phyloP scores from a whole-genome alignment of 2,329 filamentous ascomycete species.

The Periconia digitata region DNA sequence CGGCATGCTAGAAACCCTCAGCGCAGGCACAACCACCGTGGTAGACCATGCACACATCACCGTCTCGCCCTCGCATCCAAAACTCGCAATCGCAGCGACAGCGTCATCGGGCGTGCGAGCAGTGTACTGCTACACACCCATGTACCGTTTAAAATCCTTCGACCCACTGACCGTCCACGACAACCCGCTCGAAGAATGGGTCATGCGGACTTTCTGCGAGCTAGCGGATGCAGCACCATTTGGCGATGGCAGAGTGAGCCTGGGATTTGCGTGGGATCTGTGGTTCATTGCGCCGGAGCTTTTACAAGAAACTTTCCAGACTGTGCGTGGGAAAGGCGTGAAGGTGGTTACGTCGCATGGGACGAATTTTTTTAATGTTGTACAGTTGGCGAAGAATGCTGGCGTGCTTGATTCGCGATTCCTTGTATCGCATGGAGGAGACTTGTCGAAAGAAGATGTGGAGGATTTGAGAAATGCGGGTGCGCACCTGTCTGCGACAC shows the following conservation, averaged over 20 bases:
- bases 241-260: slow-evolving; percentile 36
- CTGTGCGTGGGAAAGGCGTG: slow-evolving; percentile 39
- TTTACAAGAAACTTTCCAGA: slow-evolving; percentile 42
- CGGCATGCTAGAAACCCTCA: slow-evolving; percentile 54
- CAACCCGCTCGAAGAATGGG: slow-evolving; percentile 50
- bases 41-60: slow-evolving; percentile 58
- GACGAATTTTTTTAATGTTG: slow-evolving; percentile 12
- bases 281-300: slow-evolving; percentile 43
- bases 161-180: slow-evolving; percentile 52
- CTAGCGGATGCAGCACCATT: slow-evolving; percentile 34
- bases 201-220: slow-evolving; percentile 39
- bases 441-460: slow-evolving; percentile 38
- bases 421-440: slow-evolving; percentile 47
- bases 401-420: slow-evolving; percentile 47
- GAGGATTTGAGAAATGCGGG: slow-evolving; percentile 37
- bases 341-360: slow-evolving; percentile 49
- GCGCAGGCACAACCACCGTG: slow-evolving; percentile 56
- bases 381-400: slow-evolving; percentile 32
- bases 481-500: slow-evolving; percentile 48
- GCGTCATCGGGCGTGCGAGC: slow-evolving; percentile 50
- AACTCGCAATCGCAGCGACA: slow-evolving; percentile 44
- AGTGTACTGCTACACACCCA: slow-evolving; percentile 46
- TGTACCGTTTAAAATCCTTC: slow-evolving; percentile 40
- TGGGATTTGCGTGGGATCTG: slow-evolving; percentile 51
- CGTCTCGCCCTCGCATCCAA: slow-evolving; percentile 31